A percentile compares a stretch with the other conserved stretches of the same genome.
These are phyloP conservation scores for Fabrea salina DNA, from an alignment of 169 alveolate species.

Conservation along the genomic window DNA sequence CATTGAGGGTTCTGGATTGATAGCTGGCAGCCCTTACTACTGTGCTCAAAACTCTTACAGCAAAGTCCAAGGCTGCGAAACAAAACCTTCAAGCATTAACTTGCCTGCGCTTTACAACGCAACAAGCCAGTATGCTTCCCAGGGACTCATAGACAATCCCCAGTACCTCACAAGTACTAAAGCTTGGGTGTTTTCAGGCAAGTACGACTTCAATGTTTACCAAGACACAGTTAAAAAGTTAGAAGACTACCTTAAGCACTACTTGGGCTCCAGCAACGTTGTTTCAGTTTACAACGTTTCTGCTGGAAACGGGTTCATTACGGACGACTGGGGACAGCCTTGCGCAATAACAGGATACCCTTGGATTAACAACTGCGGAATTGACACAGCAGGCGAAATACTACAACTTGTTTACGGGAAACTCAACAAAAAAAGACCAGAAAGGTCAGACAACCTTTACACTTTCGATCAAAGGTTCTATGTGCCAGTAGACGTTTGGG, in stretches of 20 bases:
- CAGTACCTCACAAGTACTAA: not conserved
- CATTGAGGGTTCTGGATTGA: slow-evolving; percentile 41
- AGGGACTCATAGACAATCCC: slow-evolving; percentile 1
- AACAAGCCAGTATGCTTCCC: no score
- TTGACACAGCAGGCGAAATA: slow-evolving; percentile 36
- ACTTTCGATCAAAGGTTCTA: slow-evolving; percentile 13
- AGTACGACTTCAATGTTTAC: slow-evolving; percentile 16
- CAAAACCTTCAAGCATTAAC: no score
- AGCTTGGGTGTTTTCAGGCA: slow-evolving; percentile 40
- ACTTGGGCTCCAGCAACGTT: not conserved
- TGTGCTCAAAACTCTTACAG: slow-evolving; percentile 21
- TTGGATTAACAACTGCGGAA: slow-evolving; percentile 35
- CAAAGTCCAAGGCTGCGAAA: not conserved
- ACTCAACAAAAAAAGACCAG: not conserved
- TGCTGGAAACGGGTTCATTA: slow-evolving; percentile 34
- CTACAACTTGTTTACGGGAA: slow-evolving; percentile 14
- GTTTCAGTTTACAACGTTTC: not conserved
- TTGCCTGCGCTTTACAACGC: no score
- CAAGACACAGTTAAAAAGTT: not conserved
- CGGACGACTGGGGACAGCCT: slow-evolving; percentile 35
- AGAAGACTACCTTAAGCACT: not conserved
- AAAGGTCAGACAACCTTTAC: not conserved
- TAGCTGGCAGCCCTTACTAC: slow-evolving; percentile 51
- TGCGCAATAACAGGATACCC: not conserved
- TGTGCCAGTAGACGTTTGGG: not conserved